These are phyloP conservation scores for Scleroderma bovista DNA, from an alignment of 768 basidiomycete species.

Conservation along the genomic window DNA sequence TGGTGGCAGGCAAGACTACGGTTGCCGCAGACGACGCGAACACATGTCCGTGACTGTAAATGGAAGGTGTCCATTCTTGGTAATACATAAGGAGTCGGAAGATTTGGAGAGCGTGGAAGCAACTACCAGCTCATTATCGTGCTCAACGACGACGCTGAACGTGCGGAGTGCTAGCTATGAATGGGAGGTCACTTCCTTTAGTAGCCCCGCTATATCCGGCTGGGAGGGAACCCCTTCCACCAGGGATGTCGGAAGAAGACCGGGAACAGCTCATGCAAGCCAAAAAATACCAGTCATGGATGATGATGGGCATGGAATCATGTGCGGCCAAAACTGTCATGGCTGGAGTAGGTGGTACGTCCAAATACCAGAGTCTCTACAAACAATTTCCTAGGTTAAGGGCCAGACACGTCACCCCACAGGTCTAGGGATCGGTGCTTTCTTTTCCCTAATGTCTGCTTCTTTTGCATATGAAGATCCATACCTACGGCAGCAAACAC, in stretches of 20 bases:
- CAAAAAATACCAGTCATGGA: conserved; percentile 74
- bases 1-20: background rate
- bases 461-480: conserved; percentile 97
- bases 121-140: no score
- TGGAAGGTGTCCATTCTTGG: background rate
- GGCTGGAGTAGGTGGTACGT: conserved; percentile 78
- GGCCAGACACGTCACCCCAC: background rate
- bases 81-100: no score
- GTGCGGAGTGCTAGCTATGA: conserved; percentile 10
- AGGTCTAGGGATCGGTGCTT: conserved; percentile 92
- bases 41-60: background rate
- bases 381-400: conserved; percentile 3
- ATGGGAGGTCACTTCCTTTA: conserved; percentile 22
- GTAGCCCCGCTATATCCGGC: conserved; percentile 74
- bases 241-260: conserved; percentile 80
- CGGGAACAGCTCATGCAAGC: conserved; percentile 56
- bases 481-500: conserved; percentile 58
- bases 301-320: conserved; percentile 72
- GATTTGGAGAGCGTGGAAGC: no score
- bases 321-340: conserved; percentile 80
- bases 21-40: background rate
- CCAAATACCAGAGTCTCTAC: background rate
- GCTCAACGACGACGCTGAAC: background rate
- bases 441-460: conserved; percentile 94
- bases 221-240: conserved; percentile 85